Conservation (phyloP, 2,329 filamentous ascomycete species). For the Thelonectria olida region DNA sequence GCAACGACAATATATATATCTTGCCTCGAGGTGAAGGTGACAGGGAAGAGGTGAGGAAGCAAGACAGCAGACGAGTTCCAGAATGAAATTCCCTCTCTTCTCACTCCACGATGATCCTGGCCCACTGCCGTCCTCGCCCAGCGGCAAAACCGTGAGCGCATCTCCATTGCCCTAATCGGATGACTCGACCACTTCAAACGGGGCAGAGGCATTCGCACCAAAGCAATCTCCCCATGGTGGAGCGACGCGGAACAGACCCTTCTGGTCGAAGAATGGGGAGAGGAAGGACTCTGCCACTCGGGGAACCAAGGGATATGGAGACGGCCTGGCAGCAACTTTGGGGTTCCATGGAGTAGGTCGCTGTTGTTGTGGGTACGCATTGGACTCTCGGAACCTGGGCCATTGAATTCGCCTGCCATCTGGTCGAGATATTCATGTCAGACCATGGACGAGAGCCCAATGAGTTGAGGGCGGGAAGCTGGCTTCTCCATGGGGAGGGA, state of each 20-base stretch:
- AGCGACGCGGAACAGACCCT: conserved; percentile 22
- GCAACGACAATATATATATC: conserved; percentile 11
- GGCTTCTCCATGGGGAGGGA: not conserved
- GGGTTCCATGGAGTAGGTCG: conserved; percentile 8
- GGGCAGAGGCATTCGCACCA: conserved; percentile 18
- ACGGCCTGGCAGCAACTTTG: not conserved
- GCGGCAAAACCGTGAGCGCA: conserved; percentile 26
- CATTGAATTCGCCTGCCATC: not conserved
- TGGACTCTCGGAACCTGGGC: not conserved
- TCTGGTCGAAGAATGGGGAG: conserved; percentile 6
- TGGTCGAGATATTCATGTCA: not conserved
- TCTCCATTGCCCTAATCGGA: conserved; percentile 26
- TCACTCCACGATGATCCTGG: conserved; percentile 32
- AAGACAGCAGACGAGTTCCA: conserved; percentile 22
- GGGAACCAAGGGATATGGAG: conserved; percentile 15
- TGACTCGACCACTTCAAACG: conserved; percentile 17
- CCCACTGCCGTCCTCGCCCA: conserved; percentile 20
- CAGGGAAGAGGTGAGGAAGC: conserved; percentile 23
- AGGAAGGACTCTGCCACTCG: not conserved
- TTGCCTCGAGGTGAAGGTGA: conserved; percentile 10
- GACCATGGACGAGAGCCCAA: conserved; percentile 4
- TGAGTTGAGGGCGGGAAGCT: not conserved
- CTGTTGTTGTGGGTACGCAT: not conserved
- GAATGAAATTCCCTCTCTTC: no score
- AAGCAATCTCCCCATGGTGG: conserved; percentile 34